Conservation (phyloP, 2,329 filamentous ascomycete species). For the Emmonsiellopsis sp. region DNA sequence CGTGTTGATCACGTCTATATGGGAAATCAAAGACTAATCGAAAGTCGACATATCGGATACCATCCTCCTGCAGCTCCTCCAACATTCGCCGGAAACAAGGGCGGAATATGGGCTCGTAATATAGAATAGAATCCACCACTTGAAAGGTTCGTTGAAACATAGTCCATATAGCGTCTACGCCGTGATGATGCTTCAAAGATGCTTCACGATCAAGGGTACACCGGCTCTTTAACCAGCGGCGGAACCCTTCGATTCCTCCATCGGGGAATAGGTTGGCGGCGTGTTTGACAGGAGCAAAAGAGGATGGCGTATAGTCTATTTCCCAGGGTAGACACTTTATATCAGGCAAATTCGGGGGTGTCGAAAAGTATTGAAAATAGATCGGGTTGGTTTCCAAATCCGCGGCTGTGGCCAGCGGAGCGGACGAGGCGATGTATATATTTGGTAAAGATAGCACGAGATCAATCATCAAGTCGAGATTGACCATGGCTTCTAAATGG, state of each 20-base stretch:
- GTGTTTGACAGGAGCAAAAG: constrained; percentile 47
- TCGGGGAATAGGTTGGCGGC: constrained; percentile 68
- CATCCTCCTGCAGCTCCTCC: constrained; percentile 63
- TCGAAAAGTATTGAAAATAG: constrained; percentile 50
- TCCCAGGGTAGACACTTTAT: constrained; percentile 50
- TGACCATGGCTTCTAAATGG: constrained; percentile 84
- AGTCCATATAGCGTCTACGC: constrained; percentile 72
- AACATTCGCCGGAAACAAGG: constrained; percentile 64
- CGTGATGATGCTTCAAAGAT: constrained; percentile 69
- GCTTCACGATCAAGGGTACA: constrained; percentile 64
- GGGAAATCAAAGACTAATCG: constrained; percentile 64
- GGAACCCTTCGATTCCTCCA: constrained; percentile 61
- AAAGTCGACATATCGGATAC: constrained; percentile 76
- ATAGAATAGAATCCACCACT: constrained; percentile 64
- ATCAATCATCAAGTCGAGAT: constrained; percentile 69
- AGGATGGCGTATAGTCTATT: constrained; percentile 49
- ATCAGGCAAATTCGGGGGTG: constrained; percentile 31
- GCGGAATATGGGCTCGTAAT: constrained; percentile 85
- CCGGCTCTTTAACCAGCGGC: constrained; percentile 65
- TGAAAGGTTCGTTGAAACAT: constrained; percentile 70
- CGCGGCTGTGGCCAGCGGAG: constrained; percentile 44
- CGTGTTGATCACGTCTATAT: constrained; percentile 56
- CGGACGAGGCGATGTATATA: constrained; percentile 59
- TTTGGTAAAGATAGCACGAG: constrained; percentile 61
- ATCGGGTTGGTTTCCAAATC: constrained; percentile 49